Conservation (phyloP, 75 land plant species). For the Sequoia sempervirens region DNA sequence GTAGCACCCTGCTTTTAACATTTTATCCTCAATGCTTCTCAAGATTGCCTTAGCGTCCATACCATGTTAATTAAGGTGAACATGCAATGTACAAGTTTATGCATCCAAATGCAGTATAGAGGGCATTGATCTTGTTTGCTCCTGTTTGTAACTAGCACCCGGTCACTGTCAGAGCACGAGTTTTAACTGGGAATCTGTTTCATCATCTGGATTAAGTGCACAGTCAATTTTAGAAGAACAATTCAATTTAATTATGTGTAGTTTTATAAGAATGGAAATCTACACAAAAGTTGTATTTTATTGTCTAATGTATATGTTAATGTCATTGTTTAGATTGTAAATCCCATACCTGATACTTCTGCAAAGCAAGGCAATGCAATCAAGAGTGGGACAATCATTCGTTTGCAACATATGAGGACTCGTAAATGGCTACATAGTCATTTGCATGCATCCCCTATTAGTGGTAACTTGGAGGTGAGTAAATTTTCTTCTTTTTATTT, state of each 20-base stretch:
- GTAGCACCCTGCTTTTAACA: not conserved
- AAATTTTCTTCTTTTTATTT: slow-evolving; percentile 3
- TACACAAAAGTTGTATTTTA: not conserved
- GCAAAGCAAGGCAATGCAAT: slow-evolving; percentile 86
- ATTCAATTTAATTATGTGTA: not conserved
- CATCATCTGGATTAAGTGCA: not conserved
- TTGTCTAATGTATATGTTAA: not conserved
- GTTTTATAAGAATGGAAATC: not conserved
- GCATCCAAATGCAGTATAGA: not conserved
- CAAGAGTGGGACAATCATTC: slow-evolving; percentile 49
- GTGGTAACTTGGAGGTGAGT: slow-evolving; percentile 87
- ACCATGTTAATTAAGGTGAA: not conserved
- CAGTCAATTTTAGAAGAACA: not conserved
- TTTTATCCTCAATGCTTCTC: not conserved
- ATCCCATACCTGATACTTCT: slow-evolving; percentile 49
- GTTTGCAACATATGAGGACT: slow-evolving; percentile 92
- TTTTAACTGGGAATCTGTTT: not conserved
- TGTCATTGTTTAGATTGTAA: slow-evolving; percentile 64
- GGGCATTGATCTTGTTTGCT: not conserved
- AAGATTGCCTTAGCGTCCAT: not conserved
- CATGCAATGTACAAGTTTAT: not conserved
- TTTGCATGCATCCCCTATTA: slow-evolving; percentile 87
- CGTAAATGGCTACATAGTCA: slow-evolving; percentile 97
- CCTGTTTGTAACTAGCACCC: not conserved
- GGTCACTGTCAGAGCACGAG: not conserved